Evolutionary conservation across 805 yeast genomes (phyloP).

Genomic region (Vanderwaltozyma tropicalis): DNA sequence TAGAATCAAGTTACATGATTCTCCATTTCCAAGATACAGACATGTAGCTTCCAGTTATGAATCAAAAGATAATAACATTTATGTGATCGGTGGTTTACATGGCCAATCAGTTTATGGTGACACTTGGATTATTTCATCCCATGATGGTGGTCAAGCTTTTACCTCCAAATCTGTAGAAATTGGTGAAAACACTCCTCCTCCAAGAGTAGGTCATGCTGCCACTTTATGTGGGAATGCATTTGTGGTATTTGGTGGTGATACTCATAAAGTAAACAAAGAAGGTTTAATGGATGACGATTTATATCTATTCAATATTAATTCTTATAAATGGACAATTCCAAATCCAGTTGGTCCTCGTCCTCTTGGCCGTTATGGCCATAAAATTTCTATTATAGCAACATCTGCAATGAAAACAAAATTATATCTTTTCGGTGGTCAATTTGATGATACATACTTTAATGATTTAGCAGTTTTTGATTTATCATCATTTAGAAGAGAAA

Average conservation of each 20-base stretch:
- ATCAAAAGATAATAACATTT: slow-evolving; percentile 71
- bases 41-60: slow-evolving; percentile 75
- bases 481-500: slow-evolving; percentile 72
- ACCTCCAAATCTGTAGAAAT: slow-evolving; percentile 50
- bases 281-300: slow-evolving; percentile 82
- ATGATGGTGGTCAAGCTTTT: slow-evolving; percentile 31
- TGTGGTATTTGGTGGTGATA: slow-evolving; percentile 94
- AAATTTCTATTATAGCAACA: slow-evolving; percentile 64
- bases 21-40: slow-evolving; percentile 92
- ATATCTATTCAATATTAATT: slow-evolving; percentile 73
- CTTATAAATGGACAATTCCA: slow-evolving; percentile 72
- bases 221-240: slow-evolving; percentile 90
- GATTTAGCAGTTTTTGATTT: slow-evolving; percentile 83
- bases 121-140: slow-evolving; percentile 69
- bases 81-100: slow-evolving; percentile 89
- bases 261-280: slow-evolving; percentile 64
- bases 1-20: slow-evolving; percentile 48
- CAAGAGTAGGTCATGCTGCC: slow-evolving; percentile 92
- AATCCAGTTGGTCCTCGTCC: slow-evolving; percentile 70
- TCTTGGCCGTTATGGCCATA: slow-evolving; percentile 88
- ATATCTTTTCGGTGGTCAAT: slow-evolving; percentile 90
- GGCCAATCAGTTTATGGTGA: slow-evolving; percentile 91
- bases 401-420: slow-evolving; percentile 48
- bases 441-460: slow-evolving; percentile 70
- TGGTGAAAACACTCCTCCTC: slow-evolving; percentile 77